Conservation (phyloP, 176 grass and related monocot species). For the Oryza glaberrima region DNA sequence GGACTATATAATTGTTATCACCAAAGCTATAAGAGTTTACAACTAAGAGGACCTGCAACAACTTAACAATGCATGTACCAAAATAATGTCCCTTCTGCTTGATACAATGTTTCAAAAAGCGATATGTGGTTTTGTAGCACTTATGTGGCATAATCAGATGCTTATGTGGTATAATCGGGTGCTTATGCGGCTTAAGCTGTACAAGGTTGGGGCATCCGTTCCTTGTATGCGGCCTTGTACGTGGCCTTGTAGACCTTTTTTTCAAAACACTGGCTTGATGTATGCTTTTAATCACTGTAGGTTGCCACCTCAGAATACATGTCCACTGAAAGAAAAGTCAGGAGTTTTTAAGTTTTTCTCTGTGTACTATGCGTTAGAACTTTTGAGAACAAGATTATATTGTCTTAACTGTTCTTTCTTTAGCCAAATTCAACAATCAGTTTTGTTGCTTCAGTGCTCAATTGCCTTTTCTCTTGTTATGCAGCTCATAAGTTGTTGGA, state of each 20-base stretch:
- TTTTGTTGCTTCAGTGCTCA: conserved; percentile 20
- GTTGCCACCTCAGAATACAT: conserved; percentile 8
- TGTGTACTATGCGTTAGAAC: neutral
- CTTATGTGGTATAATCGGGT: too few species aligned
- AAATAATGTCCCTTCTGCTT: neutral
- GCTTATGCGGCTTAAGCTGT: too few species aligned
- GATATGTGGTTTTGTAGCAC: too few species aligned
- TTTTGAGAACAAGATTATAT: neutral
- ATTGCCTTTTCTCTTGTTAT: neutral
- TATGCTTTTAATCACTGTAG: neutral
- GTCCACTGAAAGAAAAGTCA: neutral
- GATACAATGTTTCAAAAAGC: too few species aligned
- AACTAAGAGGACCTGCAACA: neutral
- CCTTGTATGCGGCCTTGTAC: too few species aligned
- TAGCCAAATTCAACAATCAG: neutral
- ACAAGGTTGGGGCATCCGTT: too few species aligned
- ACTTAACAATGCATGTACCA: conserved; percentile 19
- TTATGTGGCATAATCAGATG: too few species aligned
- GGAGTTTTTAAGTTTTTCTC: conserved; percentile 14
- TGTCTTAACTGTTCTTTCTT: neutral
- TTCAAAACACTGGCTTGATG: too few species aligned
- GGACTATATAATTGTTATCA: conserved; percentile 5
- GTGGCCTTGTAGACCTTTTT: too few species aligned
- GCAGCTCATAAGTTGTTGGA: conserved; percentile 71
- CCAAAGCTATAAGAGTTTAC: neutral